A percentile compares a stretch with the other conserved stretches of the same genome.
These are phyloP conservation scores for Phialophora verrucosa DNA, from an alignment of 2,329 filamentous ascomycete genomes.

Conservation along the genomic window DNA sequence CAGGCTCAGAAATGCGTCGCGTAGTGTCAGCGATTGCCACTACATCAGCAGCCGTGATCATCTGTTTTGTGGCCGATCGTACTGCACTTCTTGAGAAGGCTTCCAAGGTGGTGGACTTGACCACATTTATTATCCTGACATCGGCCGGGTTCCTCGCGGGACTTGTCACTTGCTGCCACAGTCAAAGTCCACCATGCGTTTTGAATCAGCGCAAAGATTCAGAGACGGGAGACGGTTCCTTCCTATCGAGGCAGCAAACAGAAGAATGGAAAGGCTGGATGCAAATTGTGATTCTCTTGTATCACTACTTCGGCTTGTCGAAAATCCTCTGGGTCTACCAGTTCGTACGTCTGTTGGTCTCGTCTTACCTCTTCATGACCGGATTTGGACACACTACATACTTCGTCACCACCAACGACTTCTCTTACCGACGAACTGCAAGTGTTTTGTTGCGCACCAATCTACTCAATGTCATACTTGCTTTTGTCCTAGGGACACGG, in stretches of 20 bases:
- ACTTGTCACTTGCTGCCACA: conserved; percentile 11
- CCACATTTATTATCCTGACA: conserved; percentile 29
- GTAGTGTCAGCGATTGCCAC: conserved; percentile 11
- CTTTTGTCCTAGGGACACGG: conserved; percentile 62
- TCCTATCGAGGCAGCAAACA: conserved; percentile 62
- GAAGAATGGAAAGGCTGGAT: conserved; percentile 72
- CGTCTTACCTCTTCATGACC: conserved; percentile 67
- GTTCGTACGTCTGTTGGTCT: conserved; percentile 60
- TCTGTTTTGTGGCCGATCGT: conserved; percentile 62
- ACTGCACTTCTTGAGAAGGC: conserved; percentile 60
- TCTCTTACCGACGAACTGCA: conserved; percentile 59
- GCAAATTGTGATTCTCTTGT: conserved; percentile 62
- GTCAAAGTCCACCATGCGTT: background rate
- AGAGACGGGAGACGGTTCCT: conserved; percentile 33
- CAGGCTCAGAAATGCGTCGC: background rate
- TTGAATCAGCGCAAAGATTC: conserved; percentile 1
- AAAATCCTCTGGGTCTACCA: conserved; percentile 60
- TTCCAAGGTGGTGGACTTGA: conserved; percentile 49
- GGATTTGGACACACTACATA: conserved; percentile 67
- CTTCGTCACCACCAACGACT: conserved; percentile 63
- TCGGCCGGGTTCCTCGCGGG: conserved; percentile 41
- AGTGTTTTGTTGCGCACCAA: conserved; percentile 64
- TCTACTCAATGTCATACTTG: conserved; percentile 59
- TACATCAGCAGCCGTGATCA: conserved; percentile 44
- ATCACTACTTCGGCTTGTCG: conserved; percentile 64